Evolutionary conservation across 768 basidiomycete species (phyloP), one percentile per base, ranked within the genome.

Genomic region (Lactarius quietus): DNA sequence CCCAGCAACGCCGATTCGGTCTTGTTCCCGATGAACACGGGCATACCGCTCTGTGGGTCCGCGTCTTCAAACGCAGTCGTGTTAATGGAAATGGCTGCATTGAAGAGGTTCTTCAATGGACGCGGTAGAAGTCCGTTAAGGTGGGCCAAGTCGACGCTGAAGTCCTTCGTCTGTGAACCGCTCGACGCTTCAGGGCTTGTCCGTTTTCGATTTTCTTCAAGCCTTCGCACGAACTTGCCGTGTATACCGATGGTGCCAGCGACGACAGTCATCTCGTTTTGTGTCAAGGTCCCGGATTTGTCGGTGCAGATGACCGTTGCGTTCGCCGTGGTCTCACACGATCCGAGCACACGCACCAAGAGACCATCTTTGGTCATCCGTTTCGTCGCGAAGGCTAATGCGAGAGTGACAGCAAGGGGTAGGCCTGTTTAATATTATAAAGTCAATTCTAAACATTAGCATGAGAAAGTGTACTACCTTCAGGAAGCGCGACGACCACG

Each of bases 261-360:
- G 58, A 99, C 96, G 68, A 98, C 92, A 10, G 89, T 86, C 97
- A 98, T 99, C 69, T 79, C 79, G 78, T 98, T 98, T 73, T 93
- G 90, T 0, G 97, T 99, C 23, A 99, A 87, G 9, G 96, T 98
- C 41, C 96, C 96, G 1, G 95, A 95, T 79, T 96, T 95, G 81
- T 95, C 94, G 17, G 93, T 95, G 77, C 93, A 95, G 3, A 98
- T 85, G 65, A 98, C 95, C 28, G 91, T 95, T 8, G 95, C 92
- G 71, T 98, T 97, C 23, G 92, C 96, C 96, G 98, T 98, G 0
- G 94, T 98, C 78, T 99, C 97, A 76, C 95, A 98, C 15, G 95
- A 95, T 10, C 92, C 92, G 39, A 98, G 85, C 5, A 98, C 92
- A 60, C 96, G 94, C 35, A 98, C 97, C 48, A 99, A 85, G 0